These are phyloP conservation scores for Xylariaceae sp. DNA, from an alignment of 2,329 filamentous ascomycete species.

Conservation along the genomic window DNA sequence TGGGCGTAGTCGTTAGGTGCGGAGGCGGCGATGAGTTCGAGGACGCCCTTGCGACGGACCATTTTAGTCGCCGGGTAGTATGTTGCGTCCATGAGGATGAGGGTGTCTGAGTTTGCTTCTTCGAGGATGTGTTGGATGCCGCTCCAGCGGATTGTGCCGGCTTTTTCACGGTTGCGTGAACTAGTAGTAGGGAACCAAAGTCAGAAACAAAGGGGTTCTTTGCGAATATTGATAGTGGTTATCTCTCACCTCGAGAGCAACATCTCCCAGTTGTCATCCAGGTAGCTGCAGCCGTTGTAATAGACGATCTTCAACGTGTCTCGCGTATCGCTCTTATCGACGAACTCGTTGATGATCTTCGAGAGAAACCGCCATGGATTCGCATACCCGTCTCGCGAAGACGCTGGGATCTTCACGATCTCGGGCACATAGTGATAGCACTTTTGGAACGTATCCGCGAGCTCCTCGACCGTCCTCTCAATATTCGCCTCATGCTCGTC, in stretches of 20 bases:
- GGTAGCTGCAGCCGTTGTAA: constrained; percentile 51
- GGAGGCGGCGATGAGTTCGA: constrained; percentile 53
- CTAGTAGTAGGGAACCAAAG: constrained; percentile 30
- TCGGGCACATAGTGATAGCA: constrained; percentile 49
- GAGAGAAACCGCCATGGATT: constrained; percentile 52
- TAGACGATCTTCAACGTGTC: constrained; percentile 56
- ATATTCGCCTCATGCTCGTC: constrained; percentile 46
- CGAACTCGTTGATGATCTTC: constrained; percentile 47
- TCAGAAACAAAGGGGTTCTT: neutral
- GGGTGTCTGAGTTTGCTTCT: constrained; percentile 49
- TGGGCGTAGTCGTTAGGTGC: constrained; percentile 48
- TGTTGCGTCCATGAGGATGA: constrained; percentile 55
- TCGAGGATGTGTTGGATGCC: constrained; percentile 53
- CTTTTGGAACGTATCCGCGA: constrained; percentile 47
- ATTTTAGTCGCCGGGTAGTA: constrained; percentile 52
- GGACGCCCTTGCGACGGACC: constrained; percentile 47
- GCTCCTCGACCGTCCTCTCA: constrained; percentile 40
- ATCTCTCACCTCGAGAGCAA: constrained; percentile 48
- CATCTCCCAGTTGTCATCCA: constrained; percentile 53
- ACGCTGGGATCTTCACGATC: constrained; percentile 45
- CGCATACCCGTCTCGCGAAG: constrained; percentile 40
- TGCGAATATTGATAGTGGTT: neutral
- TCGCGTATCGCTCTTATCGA: constrained; percentile 48
- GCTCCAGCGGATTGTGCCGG: constrained; percentile 49
- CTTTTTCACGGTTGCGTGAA: constrained; percentile 42